Evolutionary conservation across 345 rosid species (phyloP).

Genomic region (Conringia planisiliqua): DNA sequence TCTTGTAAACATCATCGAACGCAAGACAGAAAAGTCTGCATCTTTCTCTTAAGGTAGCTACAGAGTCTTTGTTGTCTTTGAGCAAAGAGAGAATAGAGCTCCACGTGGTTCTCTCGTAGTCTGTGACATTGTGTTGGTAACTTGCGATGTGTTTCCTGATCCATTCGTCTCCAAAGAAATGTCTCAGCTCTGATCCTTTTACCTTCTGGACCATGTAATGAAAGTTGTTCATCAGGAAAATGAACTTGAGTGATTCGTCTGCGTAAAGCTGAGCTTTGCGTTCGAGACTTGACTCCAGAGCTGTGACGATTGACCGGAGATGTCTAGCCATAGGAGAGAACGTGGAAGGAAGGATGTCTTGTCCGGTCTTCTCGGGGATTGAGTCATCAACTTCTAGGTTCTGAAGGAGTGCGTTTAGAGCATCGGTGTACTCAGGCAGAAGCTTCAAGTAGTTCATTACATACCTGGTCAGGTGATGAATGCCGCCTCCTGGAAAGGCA

Average conservation of each 20-base stretch:
- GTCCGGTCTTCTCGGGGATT: constrained; percentile 30
- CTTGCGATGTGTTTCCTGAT: constrained; percentile 58
- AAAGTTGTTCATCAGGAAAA: constrained; percentile 69
- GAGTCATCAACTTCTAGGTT: constrained; percentile 36
- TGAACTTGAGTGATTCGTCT: constrained; percentile 42
- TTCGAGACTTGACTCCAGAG: constrained; percentile 51
- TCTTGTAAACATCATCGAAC: constrained; percentile 66
- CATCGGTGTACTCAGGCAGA: constrained; percentile 45
- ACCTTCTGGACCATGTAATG: constrained; percentile 79
- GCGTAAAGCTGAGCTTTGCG: constrained; percentile 54
- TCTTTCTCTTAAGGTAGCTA: constrained; percentile 40
- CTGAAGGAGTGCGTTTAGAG: constrained; percentile 54
- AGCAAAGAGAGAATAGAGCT: constrained; percentile 48
- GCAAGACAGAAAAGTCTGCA: constrained; percentile 54
- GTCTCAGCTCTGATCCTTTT: constrained; percentile 57
- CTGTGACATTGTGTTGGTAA: constrained; percentile 56
- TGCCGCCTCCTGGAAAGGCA: constrained; percentile 49
- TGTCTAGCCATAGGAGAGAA: constrained; percentile 58
- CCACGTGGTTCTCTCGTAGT: constrained; percentile 72
- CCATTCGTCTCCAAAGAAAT: constrained; percentile 80
- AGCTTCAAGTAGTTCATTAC: constrained; percentile 78
- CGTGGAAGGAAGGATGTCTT: constrained; percentile 36
- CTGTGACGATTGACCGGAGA: constrained; percentile 40
- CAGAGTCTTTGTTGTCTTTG: constrained; percentile 41
- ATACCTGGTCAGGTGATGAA: constrained; percentile 66